These are phyloP conservation scores for Aureobasidium sp. DNA, from an alignment of 2,329 filamentous ascomycete genomes.

Conservation along the genomic window DNA sequence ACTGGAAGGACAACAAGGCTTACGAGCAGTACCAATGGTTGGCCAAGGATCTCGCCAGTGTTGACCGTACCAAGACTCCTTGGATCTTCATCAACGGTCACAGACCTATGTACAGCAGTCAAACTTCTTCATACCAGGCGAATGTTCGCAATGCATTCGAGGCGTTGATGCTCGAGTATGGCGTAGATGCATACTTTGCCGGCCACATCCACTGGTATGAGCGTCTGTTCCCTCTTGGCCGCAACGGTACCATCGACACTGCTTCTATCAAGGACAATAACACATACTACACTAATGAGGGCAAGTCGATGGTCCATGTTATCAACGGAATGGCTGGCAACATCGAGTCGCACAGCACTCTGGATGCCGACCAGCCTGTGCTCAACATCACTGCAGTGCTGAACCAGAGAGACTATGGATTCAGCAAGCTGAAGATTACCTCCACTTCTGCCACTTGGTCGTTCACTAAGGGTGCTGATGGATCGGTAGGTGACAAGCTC, in stretches of 20 bases:
- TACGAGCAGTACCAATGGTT: slow-evolving; percentile 46
- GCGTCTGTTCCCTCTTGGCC: slow-evolving; percentile 34
- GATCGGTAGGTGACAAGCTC: slow-evolving; percentile 35
- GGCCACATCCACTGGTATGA: slow-evolving; percentile 45
- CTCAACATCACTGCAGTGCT: slow-evolving; percentile 41
- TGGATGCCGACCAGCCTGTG: slow-evolving; percentile 29
- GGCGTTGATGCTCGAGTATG: slow-evolving; percentile 37
- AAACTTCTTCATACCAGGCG: slow-evolving; percentile 39
- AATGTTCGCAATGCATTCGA: slow-evolving; percentile 43
- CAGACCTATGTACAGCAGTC: slow-evolving; percentile 44
- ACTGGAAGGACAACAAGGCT: slow-evolving; percentile 35
- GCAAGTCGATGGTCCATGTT: slow-evolving; percentile 44
- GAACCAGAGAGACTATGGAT: slow-evolving; percentile 42
- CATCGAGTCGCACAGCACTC: slow-evolving; percentile 43
- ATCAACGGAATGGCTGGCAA: slow-evolving; percentile 50
- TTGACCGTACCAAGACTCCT: slow-evolving; percentile 43
- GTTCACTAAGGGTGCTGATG: slow-evolving; percentile 39
- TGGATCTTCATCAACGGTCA: slow-evolving; percentile 42
- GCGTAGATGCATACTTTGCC: slow-evolving; percentile 40
- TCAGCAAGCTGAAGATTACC: slow-evolving; percentile 41
- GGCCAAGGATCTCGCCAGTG: slow-evolving; percentile 37
- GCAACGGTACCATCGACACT: slow-evolving; percentile 37
- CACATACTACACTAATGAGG: slow-evolving; percentile 43
- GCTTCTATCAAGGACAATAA: slow-evolving; percentile 40
- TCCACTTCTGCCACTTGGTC: slow-evolving; percentile 38